phyloP scores from a whole-genome alignment of 805 yeast genomes.

The Ogataea corticis region DNA sequence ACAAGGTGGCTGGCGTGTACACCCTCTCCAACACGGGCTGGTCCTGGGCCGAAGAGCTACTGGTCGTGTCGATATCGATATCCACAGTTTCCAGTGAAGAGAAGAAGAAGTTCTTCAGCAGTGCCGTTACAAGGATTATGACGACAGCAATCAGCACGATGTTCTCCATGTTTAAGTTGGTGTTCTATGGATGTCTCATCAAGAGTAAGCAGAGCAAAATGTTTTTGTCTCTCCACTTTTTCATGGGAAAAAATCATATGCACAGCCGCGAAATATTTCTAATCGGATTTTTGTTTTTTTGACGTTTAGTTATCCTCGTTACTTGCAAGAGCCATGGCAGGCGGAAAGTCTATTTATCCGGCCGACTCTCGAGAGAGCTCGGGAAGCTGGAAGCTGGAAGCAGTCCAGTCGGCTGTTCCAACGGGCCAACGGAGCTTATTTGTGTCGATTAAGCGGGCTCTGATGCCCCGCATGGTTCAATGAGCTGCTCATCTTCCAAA shows the following conservation, averaged over 20 bases:
- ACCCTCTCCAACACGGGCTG: conserved; percentile 36
- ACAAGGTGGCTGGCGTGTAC: conserved; percentile 75
- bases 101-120: conserved; percentile 26
- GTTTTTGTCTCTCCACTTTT: not conserved
- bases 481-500: conserved; percentile 31
- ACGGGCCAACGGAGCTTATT: not conserved
- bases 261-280: no score
- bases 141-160: conserved; percentile 26
- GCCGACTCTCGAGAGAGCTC: not conserved
- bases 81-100: conserved; percentile 19
- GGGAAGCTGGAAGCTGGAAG: no score
- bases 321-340: not conserved
- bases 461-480: not conserved
- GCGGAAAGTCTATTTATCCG: conserved; percentile 2
- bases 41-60: conserved; percentile 10
- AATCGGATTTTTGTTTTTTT: not conserved
- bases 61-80: conserved; percentile 28
- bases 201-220: no score
- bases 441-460: not conserved
- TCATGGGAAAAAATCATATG: no score
- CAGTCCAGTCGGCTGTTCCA: not conserved
- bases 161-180: conserved; percentile 24
- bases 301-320: not conserved
- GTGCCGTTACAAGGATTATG: conserved; percentile 22
- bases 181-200: no score